Evolutionary conservation across 192 early-diverging fungal species (phyloP).

Genomic region (Gaertneriomyces semiglobifer): DNA sequence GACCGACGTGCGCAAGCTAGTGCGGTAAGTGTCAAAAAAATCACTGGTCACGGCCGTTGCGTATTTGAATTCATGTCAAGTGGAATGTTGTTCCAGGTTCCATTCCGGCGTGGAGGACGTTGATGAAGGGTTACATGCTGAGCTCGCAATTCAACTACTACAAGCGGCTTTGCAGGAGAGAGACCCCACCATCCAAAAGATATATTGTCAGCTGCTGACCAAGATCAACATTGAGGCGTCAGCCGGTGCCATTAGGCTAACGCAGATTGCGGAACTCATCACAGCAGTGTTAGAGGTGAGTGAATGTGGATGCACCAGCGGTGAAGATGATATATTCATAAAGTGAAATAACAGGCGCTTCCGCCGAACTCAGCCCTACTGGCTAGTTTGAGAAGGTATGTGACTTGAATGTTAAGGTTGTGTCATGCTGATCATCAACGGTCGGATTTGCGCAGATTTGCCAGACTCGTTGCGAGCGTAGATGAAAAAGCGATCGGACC

Average conservation of each 20-base stretch:
- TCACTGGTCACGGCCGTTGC: not conserved
- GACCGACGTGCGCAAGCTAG: conserved; percentile 67
- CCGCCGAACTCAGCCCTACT: conserved; percentile 8
- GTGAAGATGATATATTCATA: not conserved
- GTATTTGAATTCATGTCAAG: not conserved
- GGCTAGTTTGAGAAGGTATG: conserved; percentile 14
- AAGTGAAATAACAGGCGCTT: not conserved
- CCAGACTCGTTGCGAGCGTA: not conserved
- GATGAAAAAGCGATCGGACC: conserved; percentile 2
- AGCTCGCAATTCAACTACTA: conserved; percentile 64
- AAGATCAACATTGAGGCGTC: conserved; percentile 44
- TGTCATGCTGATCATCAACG: not conserved
- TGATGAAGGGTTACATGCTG: conserved; percentile 51
- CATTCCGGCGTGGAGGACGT: conserved; percentile 2
- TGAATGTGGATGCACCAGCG: not conserved
- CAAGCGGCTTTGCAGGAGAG: conserved; percentile 48
- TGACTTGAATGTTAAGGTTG: not conserved
- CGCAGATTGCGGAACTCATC: conserved; percentile 5
- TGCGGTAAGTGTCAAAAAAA: conserved; percentile 50
- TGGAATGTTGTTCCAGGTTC: not conserved
- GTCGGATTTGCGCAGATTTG: conserved; percentile 4
- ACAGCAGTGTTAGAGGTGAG: not conserved
- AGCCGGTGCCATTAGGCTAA: not conserved
- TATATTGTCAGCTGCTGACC: conserved; percentile 59
- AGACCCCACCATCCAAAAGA: conserved; percentile 54